Evolutionary conservation across 2,329 filamentous ascomycete genomes (phyloP).

Genomic region (Aspergillus sp.): DNA sequence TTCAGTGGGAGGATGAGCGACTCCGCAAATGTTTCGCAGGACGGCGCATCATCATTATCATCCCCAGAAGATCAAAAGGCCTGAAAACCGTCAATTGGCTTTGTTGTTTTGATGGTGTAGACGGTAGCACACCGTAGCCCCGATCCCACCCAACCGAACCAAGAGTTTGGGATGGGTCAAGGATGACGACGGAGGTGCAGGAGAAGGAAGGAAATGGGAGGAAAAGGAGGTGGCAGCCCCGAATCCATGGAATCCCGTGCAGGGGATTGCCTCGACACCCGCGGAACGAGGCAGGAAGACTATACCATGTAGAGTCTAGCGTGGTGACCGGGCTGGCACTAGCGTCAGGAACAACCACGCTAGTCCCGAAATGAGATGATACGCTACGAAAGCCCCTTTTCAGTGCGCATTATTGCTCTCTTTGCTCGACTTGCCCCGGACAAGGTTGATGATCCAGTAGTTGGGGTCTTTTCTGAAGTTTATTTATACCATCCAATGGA

Average conservation of each 20-base stretch:
- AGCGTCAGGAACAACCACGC: constrained; percentile 11
- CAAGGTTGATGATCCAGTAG: not conserved
- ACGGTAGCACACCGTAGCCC: not conserved
- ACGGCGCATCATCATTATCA: too few relatives aligned
- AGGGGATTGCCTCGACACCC: constrained; percentile 13
- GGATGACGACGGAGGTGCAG: not conserved
- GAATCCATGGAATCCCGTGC: constrained; percentile 7
- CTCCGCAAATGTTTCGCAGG: not conserved
- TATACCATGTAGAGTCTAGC: constrained; percentile 1
- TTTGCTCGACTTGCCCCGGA: not conserved
- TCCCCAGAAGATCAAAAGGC: too few relatives aligned
- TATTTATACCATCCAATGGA: constrained; percentile 11
- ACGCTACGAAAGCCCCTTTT: not conserved
- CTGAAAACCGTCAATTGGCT: too few relatives aligned
- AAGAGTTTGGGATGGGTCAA: not conserved
- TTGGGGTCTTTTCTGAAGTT: not conserved
- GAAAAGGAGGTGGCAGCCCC: constrained; percentile 10
- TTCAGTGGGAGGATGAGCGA: constrained; percentile 5
- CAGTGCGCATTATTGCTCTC: not conserved
- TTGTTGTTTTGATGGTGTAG: not conserved
- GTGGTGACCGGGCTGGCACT: not conserved
- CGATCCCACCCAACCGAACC: not conserved
- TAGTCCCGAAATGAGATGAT: constrained; percentile 8
- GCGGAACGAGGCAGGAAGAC: constrained; percentile 13
- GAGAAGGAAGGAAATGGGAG: not conserved